These are phyloP conservation scores for Aspergillus baeticus DNA, from an alignment of 495 filamentous ascomycete genomes.

Conservation along the genomic window DNA sequence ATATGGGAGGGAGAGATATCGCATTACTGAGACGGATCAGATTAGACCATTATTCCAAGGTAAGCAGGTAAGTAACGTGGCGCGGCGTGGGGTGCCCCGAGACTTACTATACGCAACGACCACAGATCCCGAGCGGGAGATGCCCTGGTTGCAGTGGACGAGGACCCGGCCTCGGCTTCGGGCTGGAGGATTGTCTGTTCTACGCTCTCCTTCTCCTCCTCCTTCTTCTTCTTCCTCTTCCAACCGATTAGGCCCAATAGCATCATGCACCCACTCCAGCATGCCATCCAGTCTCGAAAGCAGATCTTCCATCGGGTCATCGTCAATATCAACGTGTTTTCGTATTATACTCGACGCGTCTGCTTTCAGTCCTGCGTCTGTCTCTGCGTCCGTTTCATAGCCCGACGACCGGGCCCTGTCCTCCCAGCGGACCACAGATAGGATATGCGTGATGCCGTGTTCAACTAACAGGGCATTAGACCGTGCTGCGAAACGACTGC, in stretches of 20 bases:
- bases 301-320: slow-evolving; percentile 8
- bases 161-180: background rate
- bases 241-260: background rate
- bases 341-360: background rate
- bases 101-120: slow-evolving; percentile 10
- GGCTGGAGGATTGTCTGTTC: background rate
- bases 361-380: background rate
- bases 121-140: slow-evolving; percentile 9
- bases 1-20: background rate
- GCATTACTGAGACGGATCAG: slow-evolving; percentile 2
- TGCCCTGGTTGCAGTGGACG: slow-evolving; percentile 7
- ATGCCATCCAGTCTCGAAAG: background rate
- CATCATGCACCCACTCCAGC: background rate
- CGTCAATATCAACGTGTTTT: slow-evolving; percentile 6
- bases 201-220: no score
- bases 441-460: slow-evolving; percentile 6
- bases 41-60: no score
- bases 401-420: background rate
- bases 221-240: background rate
- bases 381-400: background rate
- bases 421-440: slow-evolving; percentile 3
- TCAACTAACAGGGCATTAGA: background rate
- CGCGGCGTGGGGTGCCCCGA: background rate
- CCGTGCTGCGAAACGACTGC: background rate
- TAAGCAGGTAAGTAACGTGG: no score